phyloP scores from a whole-genome alignment of 805 yeast species.

The Candida anglica region DNA sequence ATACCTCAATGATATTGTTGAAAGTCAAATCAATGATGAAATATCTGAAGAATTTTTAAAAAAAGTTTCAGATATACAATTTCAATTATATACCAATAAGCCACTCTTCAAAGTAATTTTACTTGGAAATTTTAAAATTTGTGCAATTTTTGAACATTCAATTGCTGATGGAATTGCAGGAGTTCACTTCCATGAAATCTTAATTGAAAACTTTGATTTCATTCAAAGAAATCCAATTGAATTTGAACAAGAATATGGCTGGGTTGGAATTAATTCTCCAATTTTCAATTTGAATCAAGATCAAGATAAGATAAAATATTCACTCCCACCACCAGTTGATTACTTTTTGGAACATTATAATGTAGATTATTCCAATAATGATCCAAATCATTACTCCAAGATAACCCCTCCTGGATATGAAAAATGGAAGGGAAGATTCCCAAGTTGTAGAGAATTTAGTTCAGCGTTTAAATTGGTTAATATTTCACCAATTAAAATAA shows the following conservation, averaged over 20 bases:
- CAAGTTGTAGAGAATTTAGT: slow-evolving; percentile 9
- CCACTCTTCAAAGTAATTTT: slow-evolving; percentile 28
- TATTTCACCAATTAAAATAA: slow-evolving; percentile 20
- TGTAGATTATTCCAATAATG: slow-evolving; percentile 21
- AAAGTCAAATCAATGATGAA: slow-evolving; percentile 8
- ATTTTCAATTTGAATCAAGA: slow-evolving; percentile 22
- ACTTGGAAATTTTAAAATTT: slow-evolving; percentile 16
- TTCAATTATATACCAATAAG: slow-evolving; percentile 16
- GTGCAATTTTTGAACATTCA: slow-evolving; percentile 32
- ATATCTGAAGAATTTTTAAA: slow-evolving; percentile 28
- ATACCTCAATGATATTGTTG: slow-evolving; percentile 22
- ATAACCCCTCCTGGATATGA: slow-evolving; percentile 14
- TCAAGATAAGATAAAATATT: slow-evolving; percentile 12
- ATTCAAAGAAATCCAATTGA: slow-evolving; percentile 9
- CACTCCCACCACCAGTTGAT: slow-evolving; percentile 35
- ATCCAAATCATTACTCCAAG: slow-evolving; percentile 19
- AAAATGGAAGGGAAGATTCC: slow-evolving; percentile 32
- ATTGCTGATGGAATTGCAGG: slow-evolving; percentile 38
- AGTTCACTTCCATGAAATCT: slow-evolving; percentile 28
- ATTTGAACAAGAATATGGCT: slow-evolving; percentile 9
- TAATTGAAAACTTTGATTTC: slow-evolving; percentile 22
- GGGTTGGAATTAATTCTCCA: slow-evolving; percentile 7
- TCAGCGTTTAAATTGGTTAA: slow-evolving; percentile 24
- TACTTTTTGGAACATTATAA: slow-evolving; percentile 20
- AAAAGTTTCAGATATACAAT: slow-evolving; percentile 13